These are phyloP conservation scores for Trichomonas tenax DNA, from an alignment of 208 protist genomes.

Conservation along the genomic window DNA sequence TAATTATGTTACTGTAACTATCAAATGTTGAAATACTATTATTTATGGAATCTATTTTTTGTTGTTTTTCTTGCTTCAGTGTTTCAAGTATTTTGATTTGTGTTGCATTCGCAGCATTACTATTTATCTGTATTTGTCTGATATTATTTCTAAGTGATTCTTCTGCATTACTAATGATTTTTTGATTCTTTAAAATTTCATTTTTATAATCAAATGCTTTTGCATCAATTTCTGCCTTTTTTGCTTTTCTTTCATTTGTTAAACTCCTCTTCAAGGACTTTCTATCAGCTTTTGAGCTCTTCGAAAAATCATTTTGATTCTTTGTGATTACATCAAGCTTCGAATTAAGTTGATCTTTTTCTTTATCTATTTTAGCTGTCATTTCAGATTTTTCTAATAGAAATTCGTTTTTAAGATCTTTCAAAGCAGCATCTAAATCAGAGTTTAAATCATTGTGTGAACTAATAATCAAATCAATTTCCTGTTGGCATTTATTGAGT, in stretches of 20 bases:
- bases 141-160: background rate
- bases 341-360: background rate
- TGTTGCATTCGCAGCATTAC: background rate
- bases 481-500: background rate
- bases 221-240: background rate
- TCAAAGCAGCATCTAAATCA: background rate
- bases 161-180: background rate
- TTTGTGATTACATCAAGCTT: background rate
- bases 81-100: background rate
- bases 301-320: background rate
- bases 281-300: background rate
- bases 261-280: background rate
- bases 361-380: background rate
- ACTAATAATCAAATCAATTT: background rate
- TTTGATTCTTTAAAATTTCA: background rate
- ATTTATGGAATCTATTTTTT: background rate
- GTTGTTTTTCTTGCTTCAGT: background rate
- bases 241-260: background rate
- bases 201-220: background rate
- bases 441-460: background rate
- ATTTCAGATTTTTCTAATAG: background rate
- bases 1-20: background rate
- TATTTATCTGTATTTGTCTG: background rate
- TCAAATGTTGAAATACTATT: background rate
- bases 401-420: background rate